Base-by-base conservation (phyloP, 1,139 yeast species). In the Geotrichum fermentans region DNA sequence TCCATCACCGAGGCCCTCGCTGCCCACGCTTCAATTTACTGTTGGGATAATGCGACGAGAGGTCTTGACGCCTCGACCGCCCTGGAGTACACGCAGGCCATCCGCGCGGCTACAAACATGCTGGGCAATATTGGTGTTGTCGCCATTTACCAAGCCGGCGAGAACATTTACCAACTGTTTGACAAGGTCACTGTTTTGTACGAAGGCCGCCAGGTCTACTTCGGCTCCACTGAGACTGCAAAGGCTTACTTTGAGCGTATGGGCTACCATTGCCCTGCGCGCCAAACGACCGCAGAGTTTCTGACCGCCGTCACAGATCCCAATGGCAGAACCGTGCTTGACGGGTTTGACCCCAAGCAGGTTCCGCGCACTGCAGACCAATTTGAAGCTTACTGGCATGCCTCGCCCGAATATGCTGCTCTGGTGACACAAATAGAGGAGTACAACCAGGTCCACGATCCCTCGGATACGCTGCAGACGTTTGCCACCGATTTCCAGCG, bases 11-110 rank as follows among this genome's bases (percentile, higher is more conserved):
- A 79, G 43, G 81, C 82, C 8, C 66, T 77, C 59, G 77, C 79
- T 14, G 73, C 78, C 64, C 69, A 75, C 46, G 82, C 78, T 33
- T 69, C 77, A 6, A 64, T 81, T 42, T 78, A 78, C 57, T 77
- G 81, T 60, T 81, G 84, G 83, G 87, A 81, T 69, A 81, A 81
- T 59, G 80, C 85, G 16, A 81, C 86, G 8, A 73, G 85, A 65
- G 87, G 86, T 60, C 71, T 81, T 55, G 87, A 81, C 67, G 79
- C 86, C 17, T 77, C 85, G 10, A 80, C 85, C 28, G 86, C 86
- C 26, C 70, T 80, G 55, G 84, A 80, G 60, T 80, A 75, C 59
- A 75, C 83, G 26, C 74, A 73, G 59, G 80, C 82, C 46, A 70
- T 81, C 39, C 77, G 82, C 61, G 72, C 79, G 0, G 72, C 79